Percentiles rank a stretch among this genome's conserved stretches.
Conservation (phyloP, 148 eudicot genomes). For the Chenopodium quinoa region DNA sequence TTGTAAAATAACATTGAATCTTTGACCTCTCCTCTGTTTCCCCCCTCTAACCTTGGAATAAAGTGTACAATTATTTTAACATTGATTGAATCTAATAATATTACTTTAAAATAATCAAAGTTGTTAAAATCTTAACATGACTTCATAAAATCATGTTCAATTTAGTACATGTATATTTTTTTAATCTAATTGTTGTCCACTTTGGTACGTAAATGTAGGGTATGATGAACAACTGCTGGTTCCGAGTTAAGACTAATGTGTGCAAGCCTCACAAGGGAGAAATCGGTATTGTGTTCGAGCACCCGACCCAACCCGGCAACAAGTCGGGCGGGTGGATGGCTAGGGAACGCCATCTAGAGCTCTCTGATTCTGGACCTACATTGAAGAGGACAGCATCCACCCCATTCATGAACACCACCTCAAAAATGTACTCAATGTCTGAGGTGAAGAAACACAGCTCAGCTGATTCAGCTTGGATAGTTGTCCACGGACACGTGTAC, state of each 20-base stretch:
- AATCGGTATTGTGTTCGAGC: constrained; percentile 82
- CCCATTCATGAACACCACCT: constrained; percentile 64
- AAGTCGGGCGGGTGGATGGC: constrained; percentile 95
- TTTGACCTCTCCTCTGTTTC: neutral
- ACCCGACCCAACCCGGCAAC: constrained; percentile 96
- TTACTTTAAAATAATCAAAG: neutral
- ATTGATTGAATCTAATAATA: neutral
- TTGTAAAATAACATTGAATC: neutral
- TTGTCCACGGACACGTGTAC: constrained; percentile 76
- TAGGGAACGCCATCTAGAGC: constrained; percentile 64
- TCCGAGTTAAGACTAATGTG: constrained; percentile 77
- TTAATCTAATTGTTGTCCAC: neutral
- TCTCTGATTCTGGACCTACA: constrained; percentile 35
- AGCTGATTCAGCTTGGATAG: constrained; percentile 85
- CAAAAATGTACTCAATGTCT: constrained; percentile 59
- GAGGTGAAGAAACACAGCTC: constrained; percentile 76
- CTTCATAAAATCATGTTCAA: neutral
- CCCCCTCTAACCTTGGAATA: constrained; percentile 14
- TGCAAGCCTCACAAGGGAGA: constrained; percentile 87
- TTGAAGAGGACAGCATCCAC: constrained; percentile 67
- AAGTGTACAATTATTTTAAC: neutral
- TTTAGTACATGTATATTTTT: no score
- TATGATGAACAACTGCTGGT: constrained; percentile 99
- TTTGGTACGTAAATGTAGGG: constrained; percentile 43
- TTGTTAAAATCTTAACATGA: neutral